Conservation (phyloP, 1,139 yeast species). For the Hansenula lynferdii region DNA sequence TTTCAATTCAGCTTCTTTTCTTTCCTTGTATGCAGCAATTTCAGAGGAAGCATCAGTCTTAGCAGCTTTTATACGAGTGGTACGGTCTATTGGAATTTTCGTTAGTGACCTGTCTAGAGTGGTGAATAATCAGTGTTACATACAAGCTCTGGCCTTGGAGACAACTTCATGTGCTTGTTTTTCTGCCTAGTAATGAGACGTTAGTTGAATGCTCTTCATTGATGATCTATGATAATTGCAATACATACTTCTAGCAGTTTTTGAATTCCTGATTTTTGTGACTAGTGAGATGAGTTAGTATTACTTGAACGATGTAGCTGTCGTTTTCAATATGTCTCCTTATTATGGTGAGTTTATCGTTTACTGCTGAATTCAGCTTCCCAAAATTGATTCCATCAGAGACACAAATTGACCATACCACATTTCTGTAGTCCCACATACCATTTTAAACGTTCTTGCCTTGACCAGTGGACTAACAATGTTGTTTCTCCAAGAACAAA, state of each 20-base stretch:
- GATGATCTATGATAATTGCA: neutral
- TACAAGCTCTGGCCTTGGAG: constrained; percentile 77
- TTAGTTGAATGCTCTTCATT: neutral
- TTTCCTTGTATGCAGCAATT: constrained; percentile 78
- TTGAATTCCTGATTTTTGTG: constrained; percentile 2
- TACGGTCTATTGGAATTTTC: constrained; percentile 46
- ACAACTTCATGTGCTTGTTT: constrained; percentile 96
- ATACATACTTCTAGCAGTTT: constrained; percentile 2
- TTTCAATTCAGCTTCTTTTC: constrained; percentile 80
- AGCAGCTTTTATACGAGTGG: constrained; percentile 88
- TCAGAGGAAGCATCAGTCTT: constrained; percentile 90
- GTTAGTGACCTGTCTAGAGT: neutral
- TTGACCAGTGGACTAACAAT: no score
- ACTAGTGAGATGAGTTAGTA: neutral
- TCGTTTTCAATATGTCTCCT: no score
- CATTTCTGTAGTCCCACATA: no score
- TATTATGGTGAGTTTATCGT: no score
- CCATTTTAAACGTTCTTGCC: no score
- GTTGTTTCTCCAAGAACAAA: no score
- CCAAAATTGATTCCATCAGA: no score
- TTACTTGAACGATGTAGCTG: no score
- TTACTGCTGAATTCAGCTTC: no score
- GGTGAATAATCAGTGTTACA: constrained; percentile 17
- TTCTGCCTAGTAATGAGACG: constrained; percentile 54
- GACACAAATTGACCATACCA: no score